Evolutionary conservation across 2,329 filamentous ascomycete genomes (phyloP).

Genomic region (Nemania bipapillata): DNA sequence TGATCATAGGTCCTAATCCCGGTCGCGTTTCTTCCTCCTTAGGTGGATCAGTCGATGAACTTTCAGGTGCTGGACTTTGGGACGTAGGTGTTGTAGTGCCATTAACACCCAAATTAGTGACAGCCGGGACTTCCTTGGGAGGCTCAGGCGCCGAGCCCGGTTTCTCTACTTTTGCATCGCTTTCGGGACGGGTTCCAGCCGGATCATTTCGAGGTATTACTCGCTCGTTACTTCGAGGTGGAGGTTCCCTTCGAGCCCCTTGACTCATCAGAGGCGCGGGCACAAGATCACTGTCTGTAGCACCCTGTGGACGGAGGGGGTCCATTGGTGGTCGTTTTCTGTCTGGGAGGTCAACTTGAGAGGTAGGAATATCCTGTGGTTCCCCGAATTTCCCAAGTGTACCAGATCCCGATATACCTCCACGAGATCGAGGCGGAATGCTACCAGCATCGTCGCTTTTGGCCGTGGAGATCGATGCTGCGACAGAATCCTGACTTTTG

Average conservation of each 20-base stretch:
- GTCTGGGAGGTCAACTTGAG: constrained; percentile 67
- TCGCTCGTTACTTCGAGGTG: constrained; percentile 64
- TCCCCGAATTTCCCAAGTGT: constrained; percentile 56
- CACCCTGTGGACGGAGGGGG: constrained; percentile 62
- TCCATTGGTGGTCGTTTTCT: constrained; percentile 75
- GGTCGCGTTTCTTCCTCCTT: constrained; percentile 64
- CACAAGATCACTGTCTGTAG: constrained; percentile 64
- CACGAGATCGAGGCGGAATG: constrained; percentile 64
- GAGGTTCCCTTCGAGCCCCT: constrained; percentile 60
- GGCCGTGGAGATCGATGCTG: constrained; percentile 58
- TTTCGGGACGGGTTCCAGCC: constrained; percentile 50
- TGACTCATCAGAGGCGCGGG: constrained; percentile 69
- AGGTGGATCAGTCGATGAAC: constrained; percentile 47
- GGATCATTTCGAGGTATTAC: constrained; percentile 60
- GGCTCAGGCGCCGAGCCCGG: constrained; percentile 43
- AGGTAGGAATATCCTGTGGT: constrained; percentile 43
- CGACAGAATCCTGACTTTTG: constrained; percentile 68
- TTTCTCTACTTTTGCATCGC: constrained; percentile 52
- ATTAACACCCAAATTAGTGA: constrained; percentile 34
- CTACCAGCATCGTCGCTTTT: constrained; percentile 65
- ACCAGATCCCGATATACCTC: constrained; percentile 58
- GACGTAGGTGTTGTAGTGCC: constrained; percentile 39
- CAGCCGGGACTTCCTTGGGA: constrained; percentile 31
- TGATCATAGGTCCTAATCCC: constrained; percentile 90
- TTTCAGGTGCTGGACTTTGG: constrained; percentile 46